Base-by-base conservation (phyloP, 2,329 filamentous ascomycete species). In the Tolypocladium guangdongense region DNA sequence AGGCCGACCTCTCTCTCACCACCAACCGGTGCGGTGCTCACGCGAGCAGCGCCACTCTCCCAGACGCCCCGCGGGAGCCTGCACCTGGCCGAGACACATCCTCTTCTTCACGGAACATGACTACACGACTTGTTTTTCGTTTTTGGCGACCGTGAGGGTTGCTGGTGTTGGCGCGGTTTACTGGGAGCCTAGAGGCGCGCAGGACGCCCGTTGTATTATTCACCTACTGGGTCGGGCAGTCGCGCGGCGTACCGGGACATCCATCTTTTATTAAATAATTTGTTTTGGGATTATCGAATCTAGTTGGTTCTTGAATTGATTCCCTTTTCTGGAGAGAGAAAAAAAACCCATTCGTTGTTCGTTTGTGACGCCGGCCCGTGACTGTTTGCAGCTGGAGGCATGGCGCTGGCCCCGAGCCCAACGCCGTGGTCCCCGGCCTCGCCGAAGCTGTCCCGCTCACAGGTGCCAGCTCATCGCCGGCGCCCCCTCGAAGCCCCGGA, bases 151-250 rank as follows among this genome's bases (percentile, higher is more conserved):
- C 43, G n/a, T 5, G 30, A 43, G 36, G 32, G 50, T 46, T 18
- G 32, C 47, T 33, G 39, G 32, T 52, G 39, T 46, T 43, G 51
- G 53, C 35, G 45, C 52, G 53, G 47, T 39, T 45, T n/a, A 38
- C 35, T 52, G 32, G 46, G 50, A 30, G 50, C 37, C 38, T 49
- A 46, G 52, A 52, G 57, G 55, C 53, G 55, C 50, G 43, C 39
- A 38, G 48, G 47, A 49, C 52, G 51, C 54, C 55, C 43, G 16
- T 56, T 59, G 56, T 58, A 58, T 56, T 55, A 55, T 60, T 57
- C 52, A 54, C 49, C 43, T 38, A 33, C 49, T 38, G 45, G 43
- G 37, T 53, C 38, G 41, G 49, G 45, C 33, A 50, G 49, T 54
- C 56, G 55, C 56, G 51, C 54, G 55, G 56, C 55, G 55, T 56